phyloP scores from a whole-genome alignment of 2,329 filamentous ascomycete species.

The Coniochaeta sp. region DNA sequence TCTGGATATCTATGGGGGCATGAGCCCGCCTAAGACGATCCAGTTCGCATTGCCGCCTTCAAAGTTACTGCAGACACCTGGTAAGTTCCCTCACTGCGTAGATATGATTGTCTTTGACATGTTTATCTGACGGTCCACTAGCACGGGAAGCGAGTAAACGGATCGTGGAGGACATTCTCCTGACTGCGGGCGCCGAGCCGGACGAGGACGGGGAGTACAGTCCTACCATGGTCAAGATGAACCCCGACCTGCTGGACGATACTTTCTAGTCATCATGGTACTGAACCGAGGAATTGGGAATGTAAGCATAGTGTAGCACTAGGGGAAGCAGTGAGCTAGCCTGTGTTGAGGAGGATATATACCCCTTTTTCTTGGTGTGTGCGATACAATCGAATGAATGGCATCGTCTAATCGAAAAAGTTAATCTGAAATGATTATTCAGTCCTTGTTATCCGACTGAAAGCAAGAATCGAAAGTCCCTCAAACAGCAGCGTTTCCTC shows the following conservation, averaged over 20 bases:
- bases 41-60: constrained; percentile 75
- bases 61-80: constrained; percentile 72
- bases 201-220: constrained; percentile 53
- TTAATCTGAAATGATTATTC: background rate
- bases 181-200: constrained; percentile 62
- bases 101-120: background rate
- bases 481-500: background rate
- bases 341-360: background rate
- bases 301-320: background rate
- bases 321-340: background rate
- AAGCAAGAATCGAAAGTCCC: background rate
- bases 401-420: background rate
- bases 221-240: constrained; percentile 60
- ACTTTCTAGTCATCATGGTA: constrained; percentile 39
- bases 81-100: constrained; percentile 32
- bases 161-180: constrained; percentile 73
- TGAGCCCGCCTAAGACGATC: constrained; percentile 91
- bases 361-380: constrained; percentile 1
- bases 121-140: constrained; percentile 19
- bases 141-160: constrained; percentile 73
- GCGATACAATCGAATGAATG: background rate
- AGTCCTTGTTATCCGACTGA: background rate
- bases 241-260: constrained; percentile 53
- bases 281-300: background rate
- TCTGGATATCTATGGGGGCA: constrained; percentile 57